Evolutionary conservation across 1,284 basidiomycete genomes (phyloP).

Genomic region (Boletus smithii): DNA sequence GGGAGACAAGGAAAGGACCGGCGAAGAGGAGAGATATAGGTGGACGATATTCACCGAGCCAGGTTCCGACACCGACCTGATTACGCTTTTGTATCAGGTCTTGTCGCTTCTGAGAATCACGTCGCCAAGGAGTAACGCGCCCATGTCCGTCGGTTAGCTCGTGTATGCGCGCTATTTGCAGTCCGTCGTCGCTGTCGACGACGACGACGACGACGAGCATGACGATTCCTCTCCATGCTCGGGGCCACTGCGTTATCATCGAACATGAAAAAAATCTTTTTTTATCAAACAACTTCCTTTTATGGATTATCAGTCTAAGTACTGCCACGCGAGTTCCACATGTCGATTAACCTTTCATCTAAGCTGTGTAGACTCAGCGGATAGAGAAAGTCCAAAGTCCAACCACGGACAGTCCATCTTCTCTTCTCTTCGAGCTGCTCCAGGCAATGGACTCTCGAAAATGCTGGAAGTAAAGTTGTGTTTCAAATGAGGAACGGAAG

Average conservation of each 20-base stretch:
- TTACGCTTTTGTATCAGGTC: conserved; percentile 28
- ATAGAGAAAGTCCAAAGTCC: too few species aligned
- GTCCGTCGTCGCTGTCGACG: conserved; percentile 1
- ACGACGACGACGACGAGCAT: conserved; percentile 3
- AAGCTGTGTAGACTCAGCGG: conserved; percentile 16
- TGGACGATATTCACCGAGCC: conserved; percentile 32
- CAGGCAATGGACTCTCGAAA: background rate
- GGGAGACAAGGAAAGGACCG: conserved; percentile 21
- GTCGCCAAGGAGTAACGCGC: conserved; percentile 1
- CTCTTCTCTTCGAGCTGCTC: background rate
- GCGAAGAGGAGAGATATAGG: conserved; percentile 24
- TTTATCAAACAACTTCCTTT: conserved; percentile 15
- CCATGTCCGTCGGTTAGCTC: conserved; percentile 1
- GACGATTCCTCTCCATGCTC: conserved; percentile 19
- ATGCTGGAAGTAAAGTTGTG: background rate
- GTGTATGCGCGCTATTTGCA: background rate
- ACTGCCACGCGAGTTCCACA: conserved; percentile 16
- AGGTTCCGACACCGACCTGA: conserved; percentile 34
- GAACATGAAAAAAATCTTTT: conserved; percentile 23
- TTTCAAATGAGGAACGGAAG: conserved; percentile 22
- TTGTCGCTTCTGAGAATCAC: conserved; percentile 16
- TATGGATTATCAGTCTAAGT: conserved; percentile 14
- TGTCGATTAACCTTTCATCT: conserved; percentile 18
- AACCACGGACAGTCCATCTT: too few species aligned
- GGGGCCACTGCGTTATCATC: conserved; percentile 15